Evolutionary conservation across 441 rosid genomes (phyloP).

Genomic region (Aquilaria agallochum): DNA sequence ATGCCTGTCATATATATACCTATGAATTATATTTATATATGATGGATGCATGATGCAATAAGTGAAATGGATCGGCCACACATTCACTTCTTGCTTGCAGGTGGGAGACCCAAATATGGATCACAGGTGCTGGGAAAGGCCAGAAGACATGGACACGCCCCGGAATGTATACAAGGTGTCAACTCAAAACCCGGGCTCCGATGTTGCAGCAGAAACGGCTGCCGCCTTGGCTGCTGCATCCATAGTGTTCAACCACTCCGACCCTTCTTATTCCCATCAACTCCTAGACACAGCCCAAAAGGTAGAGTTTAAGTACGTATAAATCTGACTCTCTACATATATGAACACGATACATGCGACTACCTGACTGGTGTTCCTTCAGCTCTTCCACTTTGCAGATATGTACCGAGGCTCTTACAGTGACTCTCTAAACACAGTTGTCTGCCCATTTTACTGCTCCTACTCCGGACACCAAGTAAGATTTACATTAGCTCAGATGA

Average conservation of each 20-base stretch:
- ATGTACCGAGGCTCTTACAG: slow-evolving; percentile 60
- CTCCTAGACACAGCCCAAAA: slow-evolving; percentile 49
- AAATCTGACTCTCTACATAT: background rate
- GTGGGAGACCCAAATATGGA: slow-evolving; percentile 71
- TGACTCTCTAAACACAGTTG: slow-evolving; percentile 54
- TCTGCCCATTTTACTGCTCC: slow-evolving; percentile 80
- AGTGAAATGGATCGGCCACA: no score
- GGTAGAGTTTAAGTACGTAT: slow-evolving; percentile 16
- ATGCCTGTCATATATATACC: no score
- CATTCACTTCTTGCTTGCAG: slow-evolving; percentile 20
- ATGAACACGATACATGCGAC: background rate
- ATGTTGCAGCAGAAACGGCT: slow-evolving; percentile 71
- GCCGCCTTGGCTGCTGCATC: slow-evolving; percentile 80
- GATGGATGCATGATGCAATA: no score
- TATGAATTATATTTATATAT: no score
- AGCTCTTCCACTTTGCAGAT: slow-evolving; percentile 68
- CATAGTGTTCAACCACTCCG: slow-evolving; percentile 57
- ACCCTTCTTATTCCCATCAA: slow-evolving; percentile 55
- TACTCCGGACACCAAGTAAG: slow-evolving; percentile 64
- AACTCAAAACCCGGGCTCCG: slow-evolving; percentile 59
- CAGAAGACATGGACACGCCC: slow-evolving; percentile 77
- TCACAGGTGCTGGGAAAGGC: slow-evolving; percentile 75
- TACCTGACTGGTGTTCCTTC: slow-evolving; percentile 7
- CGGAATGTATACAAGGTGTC: slow-evolving; percentile 63
- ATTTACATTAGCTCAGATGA: background rate